Conservation (phyloP, 2,329 filamentous ascomycete species). For the Phialophora chinensis region DNA sequence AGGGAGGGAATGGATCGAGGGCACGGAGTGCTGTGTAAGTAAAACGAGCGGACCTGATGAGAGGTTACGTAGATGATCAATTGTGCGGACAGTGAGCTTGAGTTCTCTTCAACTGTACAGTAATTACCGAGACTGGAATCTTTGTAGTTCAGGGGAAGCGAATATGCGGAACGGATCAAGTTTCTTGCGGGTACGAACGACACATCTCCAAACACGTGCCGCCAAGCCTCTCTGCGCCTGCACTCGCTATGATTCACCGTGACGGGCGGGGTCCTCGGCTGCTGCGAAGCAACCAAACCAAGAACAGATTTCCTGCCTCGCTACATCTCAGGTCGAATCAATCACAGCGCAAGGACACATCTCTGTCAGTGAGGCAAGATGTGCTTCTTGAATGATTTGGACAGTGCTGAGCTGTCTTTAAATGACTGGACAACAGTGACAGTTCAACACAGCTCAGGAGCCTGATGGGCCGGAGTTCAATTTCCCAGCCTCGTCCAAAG, state of each 20-base stretch:
- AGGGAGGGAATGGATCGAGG: not conserved
- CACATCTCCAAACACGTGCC: too few relatives aligned
- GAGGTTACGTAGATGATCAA: not conserved
- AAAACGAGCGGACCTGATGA: too few relatives aligned
- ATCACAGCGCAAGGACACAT: not conserved
- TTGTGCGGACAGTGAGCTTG: not conserved
- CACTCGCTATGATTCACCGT: not conserved
- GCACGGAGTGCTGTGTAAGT: too few relatives aligned
- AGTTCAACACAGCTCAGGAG: not conserved
- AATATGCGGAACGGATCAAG: not conserved
- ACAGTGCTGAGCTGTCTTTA: not conserved
- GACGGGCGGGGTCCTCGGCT: too few relatives aligned
- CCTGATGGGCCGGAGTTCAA: not conserved
- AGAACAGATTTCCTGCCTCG: not conserved
- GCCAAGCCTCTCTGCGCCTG: not conserved
- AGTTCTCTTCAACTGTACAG: not conserved
- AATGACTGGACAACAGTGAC: not conserved
- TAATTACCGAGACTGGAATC: not conserved
- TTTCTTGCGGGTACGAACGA: not conserved
- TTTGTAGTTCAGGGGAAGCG: not conserved
- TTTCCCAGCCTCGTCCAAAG: conserved; percentile 22
- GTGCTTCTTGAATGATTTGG: not conserved
- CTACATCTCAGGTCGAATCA: not conserved
- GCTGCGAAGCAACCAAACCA: not conserved
- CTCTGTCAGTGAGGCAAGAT: not conserved